phyloP scores from a whole-genome alignment of 2,329 filamentous ascomycete species.

The Chrysoporthe puriensis region DNA sequence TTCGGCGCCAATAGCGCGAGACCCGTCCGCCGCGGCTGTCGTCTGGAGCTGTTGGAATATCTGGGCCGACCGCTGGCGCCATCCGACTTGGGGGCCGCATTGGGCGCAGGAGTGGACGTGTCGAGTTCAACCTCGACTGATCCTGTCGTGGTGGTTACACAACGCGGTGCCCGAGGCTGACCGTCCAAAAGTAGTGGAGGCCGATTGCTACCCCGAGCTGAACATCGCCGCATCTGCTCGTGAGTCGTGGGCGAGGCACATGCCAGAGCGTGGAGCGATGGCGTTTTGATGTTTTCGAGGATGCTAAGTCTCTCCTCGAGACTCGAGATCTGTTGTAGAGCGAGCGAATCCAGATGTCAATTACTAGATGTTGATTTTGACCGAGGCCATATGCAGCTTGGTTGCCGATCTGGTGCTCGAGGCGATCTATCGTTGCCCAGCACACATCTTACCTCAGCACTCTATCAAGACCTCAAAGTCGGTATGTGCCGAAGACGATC shows the following conservation, averaged over 20 bases:
- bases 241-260: not conserved
- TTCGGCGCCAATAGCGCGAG: not conserved
- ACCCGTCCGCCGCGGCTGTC: not conserved
- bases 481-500: not conserved
- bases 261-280: not conserved
- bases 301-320: not conserved
- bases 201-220: not conserved
- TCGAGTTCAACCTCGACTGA: not conserved
- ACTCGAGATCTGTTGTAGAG: not conserved
- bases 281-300: no score
- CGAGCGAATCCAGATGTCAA: not conserved
- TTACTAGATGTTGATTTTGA: not conserved
- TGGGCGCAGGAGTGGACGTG: not conserved
- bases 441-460: not conserved
- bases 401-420: not conserved
- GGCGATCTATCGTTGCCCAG: not conserved
- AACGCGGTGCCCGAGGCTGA: not conserved
- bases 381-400: not conserved
- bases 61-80: not conserved
- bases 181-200: not conserved
- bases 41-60: not conserved
- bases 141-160: not conserved
- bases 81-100: not conserved
- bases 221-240: not conserved
- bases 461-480: not conserved